A percentile compares a stretch with the other conserved stretches of the same genome.
These are phyloP conservation scores for Hyphopichia fennica DNA, from an alignment of 1,139 yeast species.

Conservation along the genomic window DNA sequence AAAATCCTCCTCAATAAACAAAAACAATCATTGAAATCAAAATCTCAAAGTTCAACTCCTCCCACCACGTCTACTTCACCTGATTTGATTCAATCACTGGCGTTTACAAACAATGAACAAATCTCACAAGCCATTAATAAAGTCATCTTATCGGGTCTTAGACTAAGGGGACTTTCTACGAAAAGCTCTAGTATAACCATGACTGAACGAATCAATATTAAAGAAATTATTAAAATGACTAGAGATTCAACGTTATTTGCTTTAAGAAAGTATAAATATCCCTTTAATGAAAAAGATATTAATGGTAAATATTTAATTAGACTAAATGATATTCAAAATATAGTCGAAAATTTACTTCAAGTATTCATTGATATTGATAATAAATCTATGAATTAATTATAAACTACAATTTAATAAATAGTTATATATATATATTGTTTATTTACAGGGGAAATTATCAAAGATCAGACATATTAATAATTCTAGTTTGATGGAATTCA, in stretches of 20 bases:
- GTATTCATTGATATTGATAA: conserved; percentile 34
- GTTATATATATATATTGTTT: too few relatives aligned
- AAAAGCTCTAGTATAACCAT: conserved; percentile 8
- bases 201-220: conserved; percentile 36
- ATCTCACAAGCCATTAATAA: conserved; percentile 28
- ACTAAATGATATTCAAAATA: conserved; percentile 35
- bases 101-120: conserved; percentile 2
- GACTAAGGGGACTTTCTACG: conserved; percentile 42
- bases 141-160: conserved; percentile 40
- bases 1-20: conserved; percentile 34
- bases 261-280: conserved; percentile 35
- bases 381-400: not conserved
- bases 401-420: too few relatives aligned
- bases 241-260: conserved; percentile 41
- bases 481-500: conserved; percentile 17
- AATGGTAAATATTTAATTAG: conserved; percentile 12
- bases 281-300: conserved; percentile 16
- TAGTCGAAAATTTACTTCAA: conserved; percentile 36
- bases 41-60: conserved; percentile 6
- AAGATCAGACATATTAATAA: conserved; percentile 12
- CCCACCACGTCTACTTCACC: conserved; percentile 4
- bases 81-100: not conserved
- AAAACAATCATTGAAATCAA: not conserved
- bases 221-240: conserved; percentile 47
- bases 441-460: conserved; percentile 9